phyloP scores from a whole-genome alignment of 768 basidiomycete species.

The Postia placenta region DNA sequence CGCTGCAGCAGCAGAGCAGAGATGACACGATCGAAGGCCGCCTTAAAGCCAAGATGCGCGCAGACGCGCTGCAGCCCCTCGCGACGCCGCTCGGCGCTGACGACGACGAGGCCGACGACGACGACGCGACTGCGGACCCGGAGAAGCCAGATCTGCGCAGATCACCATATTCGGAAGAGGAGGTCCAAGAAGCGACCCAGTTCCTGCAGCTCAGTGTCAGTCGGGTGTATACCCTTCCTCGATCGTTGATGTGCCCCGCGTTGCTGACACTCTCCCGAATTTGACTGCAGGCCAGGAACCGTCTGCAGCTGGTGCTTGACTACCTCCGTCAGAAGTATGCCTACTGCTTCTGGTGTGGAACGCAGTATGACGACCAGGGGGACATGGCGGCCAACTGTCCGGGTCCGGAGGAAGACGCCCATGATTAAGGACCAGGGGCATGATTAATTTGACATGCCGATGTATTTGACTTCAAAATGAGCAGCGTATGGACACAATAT shows the following conservation, averaged over 20 bases:
- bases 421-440: constrained; percentile 63
- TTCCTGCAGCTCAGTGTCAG: constrained; percentile 63
- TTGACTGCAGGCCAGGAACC: constrained; percentile 56
- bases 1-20: constrained; percentile 13
- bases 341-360: constrained; percentile 90
- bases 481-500: not conserved
- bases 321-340: constrained; percentile 68
- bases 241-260: too few species aligned
- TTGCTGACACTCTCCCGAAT: not conserved
- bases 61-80: constrained; percentile 58
- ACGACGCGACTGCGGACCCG: constrained; percentile 10
- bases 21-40: constrained; percentile 34
- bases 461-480: not conserved
- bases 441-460: too few species aligned
- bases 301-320: constrained; percentile 57
- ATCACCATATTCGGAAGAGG: constrained; percentile 42
- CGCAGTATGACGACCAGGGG: constrained; percentile 55
- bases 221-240: not conserved
- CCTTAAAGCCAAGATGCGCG: constrained; percentile 70
- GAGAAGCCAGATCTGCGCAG: constrained; percentile 18
- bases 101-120: constrained; percentile 16
- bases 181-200: constrained; percentile 59
- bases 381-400: constrained; percentile 67
- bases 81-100: constrained; percentile 30
- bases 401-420: constrained; percentile 69